A percentile compares a stretch with the other conserved stretches of the same genome.
Conservation (phyloP, 106 monocot genomes). For the Dioscorea zingiberensis region DNA sequence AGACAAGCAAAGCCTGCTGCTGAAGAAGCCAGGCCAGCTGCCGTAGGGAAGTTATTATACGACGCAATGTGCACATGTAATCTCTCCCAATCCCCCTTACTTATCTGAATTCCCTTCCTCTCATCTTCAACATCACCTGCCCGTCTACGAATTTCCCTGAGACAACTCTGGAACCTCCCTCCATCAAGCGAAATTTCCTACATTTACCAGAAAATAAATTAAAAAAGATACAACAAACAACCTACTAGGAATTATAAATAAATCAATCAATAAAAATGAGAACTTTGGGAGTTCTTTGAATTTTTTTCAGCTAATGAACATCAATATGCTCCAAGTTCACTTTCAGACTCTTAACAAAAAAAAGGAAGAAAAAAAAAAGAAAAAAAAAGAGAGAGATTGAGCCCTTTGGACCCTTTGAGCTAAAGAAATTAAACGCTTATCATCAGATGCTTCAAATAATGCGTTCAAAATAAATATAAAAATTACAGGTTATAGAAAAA, state of each 20-base stretch:
- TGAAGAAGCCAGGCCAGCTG: constrained; percentile 93
- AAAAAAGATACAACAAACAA: not conserved
- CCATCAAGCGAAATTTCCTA: constrained; percentile 83
- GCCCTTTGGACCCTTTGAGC: too few relatives aligned
- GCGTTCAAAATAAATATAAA: too few relatives aligned
- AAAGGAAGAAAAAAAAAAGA: too few relatives aligned
- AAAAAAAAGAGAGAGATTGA: too few relatives aligned
- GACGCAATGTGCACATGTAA: constrained; percentile 88
- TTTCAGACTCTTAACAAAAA: too few relatives aligned
- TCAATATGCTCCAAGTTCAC: too few relatives aligned
- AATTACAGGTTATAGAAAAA: too few relatives aligned
- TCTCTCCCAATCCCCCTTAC: constrained; percentile 69
- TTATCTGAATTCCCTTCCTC: constrained; percentile 66
- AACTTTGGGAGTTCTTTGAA: too few relatives aligned
- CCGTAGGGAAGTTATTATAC: constrained; percentile 91
- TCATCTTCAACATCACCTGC: constrained; percentile 69
- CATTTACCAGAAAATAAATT: not conserved
- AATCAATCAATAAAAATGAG: not conserved
- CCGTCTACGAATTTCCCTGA: constrained; percentile 71
- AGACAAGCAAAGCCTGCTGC: constrained; percentile 97
- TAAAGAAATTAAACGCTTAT: too few relatives aligned
- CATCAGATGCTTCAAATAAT: too few relatives aligned
- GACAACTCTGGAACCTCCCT: constrained; percentile 83
- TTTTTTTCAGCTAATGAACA: too few relatives aligned
- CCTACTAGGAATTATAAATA: not conserved